Evolutionary conservation across 2,329 filamentous ascomycete species (phyloP), one percentile per base, ranked within the genome.

Genomic region (Cercospora janseana): DNA sequence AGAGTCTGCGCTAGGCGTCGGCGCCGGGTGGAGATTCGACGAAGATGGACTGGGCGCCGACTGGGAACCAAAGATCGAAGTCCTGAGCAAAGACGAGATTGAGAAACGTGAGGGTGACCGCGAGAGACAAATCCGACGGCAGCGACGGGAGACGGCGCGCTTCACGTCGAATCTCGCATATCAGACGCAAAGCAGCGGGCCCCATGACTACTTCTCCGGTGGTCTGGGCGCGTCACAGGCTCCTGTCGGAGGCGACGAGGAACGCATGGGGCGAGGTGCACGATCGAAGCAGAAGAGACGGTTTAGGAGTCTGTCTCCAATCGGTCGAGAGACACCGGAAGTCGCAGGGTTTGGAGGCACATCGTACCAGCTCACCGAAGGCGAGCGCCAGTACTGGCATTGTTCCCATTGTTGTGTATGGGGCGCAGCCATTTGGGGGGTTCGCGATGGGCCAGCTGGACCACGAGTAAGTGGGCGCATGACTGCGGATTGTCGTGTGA

Each of bases 31-130:
- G 92, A 81, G 93, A 56, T 95, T 96, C 66, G 93, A 98, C 59
- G 88, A 89, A 2, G 93, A 97, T 64, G 86, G 89, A 52, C 78
- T 97, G 3, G 91, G 73, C 32, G 68, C 69, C 28, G 75, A 76
- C 37, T 78, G 75, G 75, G 75, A 77, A 55, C 75, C 75, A 1
- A 75, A 75, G 56, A 70, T 78, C 15, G 75, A 78, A 59, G 71
- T 74, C 0, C 73, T 98, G 2, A 91, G 86, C 29, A 95, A 95
- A 62, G 93, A 98, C 62, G 93, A 98, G 66, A 97, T 98, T 46
- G 93, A 98, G 71, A 95, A 95, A 73, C 82, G 93, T 21, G 93
- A 98, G 70, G 89, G 89, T 44, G 93, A 98, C 66, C 81, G 93
- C 32, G 93, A 98, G 70, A 79, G 93, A 48, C 89, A 97, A 70